Evolutionary conservation across 371 early-diverging fungal species (phyloP), one percentile per base, ranked within the genome.

Genomic region (Haplosporangium sp.): DNA sequence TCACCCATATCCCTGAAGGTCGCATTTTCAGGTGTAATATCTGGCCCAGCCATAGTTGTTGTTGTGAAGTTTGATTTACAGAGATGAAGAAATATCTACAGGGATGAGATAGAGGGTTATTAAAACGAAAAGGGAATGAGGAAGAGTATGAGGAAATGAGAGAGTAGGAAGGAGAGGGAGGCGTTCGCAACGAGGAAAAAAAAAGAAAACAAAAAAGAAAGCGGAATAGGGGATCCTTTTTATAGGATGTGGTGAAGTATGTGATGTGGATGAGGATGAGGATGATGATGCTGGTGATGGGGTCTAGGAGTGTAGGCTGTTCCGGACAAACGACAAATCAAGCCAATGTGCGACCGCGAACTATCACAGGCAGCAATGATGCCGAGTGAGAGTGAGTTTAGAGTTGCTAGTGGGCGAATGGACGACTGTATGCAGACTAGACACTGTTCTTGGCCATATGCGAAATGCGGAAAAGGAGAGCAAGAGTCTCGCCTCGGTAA

Each of bases 1-100:
- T 59, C 68, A n/a, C 74, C 74, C 48, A 63, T 41, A 58, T 74
- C 74, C 8, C 50, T 52, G 56, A 55, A 74, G 10, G 46, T 10
- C 8, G 54, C 38, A 20, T 53, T 43, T 41, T 36, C 56, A 23
- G 59, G 46, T 12, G 53, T 36, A 38, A 74, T 41, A 18, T 74
- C 68, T 20, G 58, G 74, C 52, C 63, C 68, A 59, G 62, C 56
- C 67, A 67, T 67, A 4, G 51, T 64, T 46, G 16, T 8, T 12
- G 16, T n/a, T 7, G 13, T 16, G 20, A 21, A 12, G 12, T 48
- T 14, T 48, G 20, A 7, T 50, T 50, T 18, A 21, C 20, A 45
- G 45, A 16, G 45, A 45, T 45, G 45, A 45, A 45, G 45, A 16
- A 45, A 45, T 45, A 45, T 45, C 45, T 45, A 45, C 45, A 45